These are phyloP conservation scores for Saturnispora kantuleensis DNA, from an alignment of 805 yeast species.

Conservation along the genomic window DNA sequence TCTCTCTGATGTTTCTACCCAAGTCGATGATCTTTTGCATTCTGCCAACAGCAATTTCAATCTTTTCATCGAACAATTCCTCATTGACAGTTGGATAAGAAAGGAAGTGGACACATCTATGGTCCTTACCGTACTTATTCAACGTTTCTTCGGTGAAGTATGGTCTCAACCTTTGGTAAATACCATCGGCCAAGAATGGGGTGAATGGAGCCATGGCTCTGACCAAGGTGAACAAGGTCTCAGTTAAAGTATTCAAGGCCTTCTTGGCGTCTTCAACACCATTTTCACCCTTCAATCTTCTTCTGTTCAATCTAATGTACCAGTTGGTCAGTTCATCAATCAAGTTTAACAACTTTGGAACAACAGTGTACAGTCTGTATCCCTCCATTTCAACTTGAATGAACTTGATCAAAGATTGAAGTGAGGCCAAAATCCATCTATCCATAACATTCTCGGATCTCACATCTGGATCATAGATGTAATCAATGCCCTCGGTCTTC, in stretches of 20 bases:
- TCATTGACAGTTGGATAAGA: conserved; percentile 77
- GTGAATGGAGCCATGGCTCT: conserved; percentile 99
- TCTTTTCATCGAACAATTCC: conserved; percentile 70
- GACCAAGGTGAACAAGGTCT: conserved; percentile 76
- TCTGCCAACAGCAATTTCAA: conserved; percentile 82
- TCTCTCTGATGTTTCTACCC: conserved; percentile 95
- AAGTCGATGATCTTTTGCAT: conserved; percentile 96
- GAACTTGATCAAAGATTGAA: conserved; percentile 79
- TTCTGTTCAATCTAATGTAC: conserved; percentile 97
- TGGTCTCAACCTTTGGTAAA: conserved; percentile 65
- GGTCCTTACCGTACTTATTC: conserved; percentile 41
- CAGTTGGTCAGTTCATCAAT: conserved; percentile 95
- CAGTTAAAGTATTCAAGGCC: conserved; percentile 86
- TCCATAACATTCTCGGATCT: conserved; percentile 88
- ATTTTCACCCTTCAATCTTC: conserved; percentile 92
- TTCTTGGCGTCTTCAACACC: conserved; percentile 75
- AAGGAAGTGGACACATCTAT: conserved; percentile 87
- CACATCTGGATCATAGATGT: conserved; percentile 57
- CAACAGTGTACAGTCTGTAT: conserved; percentile 91
- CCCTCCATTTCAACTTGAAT: conserved; percentile 85
- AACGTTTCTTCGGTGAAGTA: conserved; percentile 54
- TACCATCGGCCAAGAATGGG: conserved; percentile 87
- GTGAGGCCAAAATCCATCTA: conserved; percentile 92
- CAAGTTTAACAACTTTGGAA: conserved; percentile 78
- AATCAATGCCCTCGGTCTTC: conserved; percentile 63